Conservation (phyloP, 306 rosid species). For the Prunus fruticosa region DNA sequence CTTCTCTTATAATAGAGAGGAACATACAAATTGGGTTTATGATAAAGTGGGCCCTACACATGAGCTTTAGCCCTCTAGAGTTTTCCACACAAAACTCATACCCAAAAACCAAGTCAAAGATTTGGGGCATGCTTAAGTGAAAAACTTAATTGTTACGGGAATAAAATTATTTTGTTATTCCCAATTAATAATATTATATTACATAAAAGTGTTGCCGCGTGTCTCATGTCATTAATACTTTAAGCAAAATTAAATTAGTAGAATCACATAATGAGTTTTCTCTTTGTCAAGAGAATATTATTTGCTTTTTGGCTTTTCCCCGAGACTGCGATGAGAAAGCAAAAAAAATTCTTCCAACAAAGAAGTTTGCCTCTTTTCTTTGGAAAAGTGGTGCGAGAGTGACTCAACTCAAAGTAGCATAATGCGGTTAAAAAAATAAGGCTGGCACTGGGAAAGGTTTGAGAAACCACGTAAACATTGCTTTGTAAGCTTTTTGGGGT, state of each 20-base stretch:
- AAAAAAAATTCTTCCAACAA: background rate
- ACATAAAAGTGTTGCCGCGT: accelerated
- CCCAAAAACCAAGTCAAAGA: background rate
- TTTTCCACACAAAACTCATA: background rate
- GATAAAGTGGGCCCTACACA: background rate
- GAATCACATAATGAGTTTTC: background rate
- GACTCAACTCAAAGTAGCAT: background rate
- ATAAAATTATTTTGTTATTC: accelerated
- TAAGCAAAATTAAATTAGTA: background rate
- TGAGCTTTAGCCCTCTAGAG: background rate
- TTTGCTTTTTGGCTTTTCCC: conserved; percentile 7
- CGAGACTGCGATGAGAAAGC: background rate
- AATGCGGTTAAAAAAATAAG: background rate
- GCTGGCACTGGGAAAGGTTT: too few relatives aligned
- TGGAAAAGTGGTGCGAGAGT: background rate
- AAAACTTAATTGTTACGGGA: too few relatives aligned
- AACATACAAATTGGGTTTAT: background rate
- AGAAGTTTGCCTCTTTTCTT: conserved; percentile 1
- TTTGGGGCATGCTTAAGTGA: too few relatives aligned
- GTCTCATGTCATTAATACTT: accelerated
- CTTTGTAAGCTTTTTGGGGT: too few relatives aligned
- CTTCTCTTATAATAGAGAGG: background rate
- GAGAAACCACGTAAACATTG: too few relatives aligned
- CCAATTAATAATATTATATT: accelerated
- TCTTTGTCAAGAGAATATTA: background rate